Evolutionary conservation across 768 basidiomycete species (phyloP).

Genomic region (Tylopilus rubrobrunneus): DNA sequence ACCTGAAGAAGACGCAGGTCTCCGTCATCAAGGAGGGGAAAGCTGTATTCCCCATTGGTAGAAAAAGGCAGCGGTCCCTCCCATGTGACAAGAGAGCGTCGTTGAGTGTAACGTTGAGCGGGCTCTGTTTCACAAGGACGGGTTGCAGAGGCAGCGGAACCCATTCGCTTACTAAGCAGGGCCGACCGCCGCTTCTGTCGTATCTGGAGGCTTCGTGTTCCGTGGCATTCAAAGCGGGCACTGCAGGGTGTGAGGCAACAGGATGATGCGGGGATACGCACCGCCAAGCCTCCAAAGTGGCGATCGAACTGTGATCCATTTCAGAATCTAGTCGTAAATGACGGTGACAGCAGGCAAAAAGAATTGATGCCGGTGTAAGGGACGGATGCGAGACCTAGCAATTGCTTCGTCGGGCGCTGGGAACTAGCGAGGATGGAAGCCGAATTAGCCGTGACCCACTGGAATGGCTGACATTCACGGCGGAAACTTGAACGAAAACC

Average conservation of each 20-base stretch:
- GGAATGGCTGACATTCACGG: not conserved
- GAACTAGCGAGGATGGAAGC: conserved; percentile 8
- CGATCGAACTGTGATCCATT: conserved; percentile 6
- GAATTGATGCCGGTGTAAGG: not conserved
- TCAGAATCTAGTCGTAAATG: not conserved
- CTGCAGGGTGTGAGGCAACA: not conserved
- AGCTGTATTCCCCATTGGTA: conserved; percentile 2
- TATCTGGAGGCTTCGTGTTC: not conserved
- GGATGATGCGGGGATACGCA: conserved; percentile 1
- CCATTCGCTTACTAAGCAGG: conserved; percentile 8
- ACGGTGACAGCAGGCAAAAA: not conserved
- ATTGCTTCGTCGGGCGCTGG: not conserved
- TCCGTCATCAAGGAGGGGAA: not conserved
- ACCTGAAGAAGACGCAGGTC: not conserved
- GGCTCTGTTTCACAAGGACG: not conserved
- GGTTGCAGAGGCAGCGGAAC: not conserved
- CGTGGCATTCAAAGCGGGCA: not conserved
- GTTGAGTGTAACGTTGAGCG: conserved; percentile 28
- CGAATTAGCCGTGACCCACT: not conserved
- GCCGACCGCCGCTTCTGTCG: conserved; percentile 6
- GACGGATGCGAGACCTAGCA: not conserved
- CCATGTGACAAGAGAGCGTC: conserved; percentile 1
- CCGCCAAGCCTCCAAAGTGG: not conserved
- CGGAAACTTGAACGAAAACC: not conserved
- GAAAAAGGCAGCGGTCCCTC: not conserved